Base-by-base conservation (phyloP, 176 grass and related monocot species). In the Puya raimondii region DNA sequence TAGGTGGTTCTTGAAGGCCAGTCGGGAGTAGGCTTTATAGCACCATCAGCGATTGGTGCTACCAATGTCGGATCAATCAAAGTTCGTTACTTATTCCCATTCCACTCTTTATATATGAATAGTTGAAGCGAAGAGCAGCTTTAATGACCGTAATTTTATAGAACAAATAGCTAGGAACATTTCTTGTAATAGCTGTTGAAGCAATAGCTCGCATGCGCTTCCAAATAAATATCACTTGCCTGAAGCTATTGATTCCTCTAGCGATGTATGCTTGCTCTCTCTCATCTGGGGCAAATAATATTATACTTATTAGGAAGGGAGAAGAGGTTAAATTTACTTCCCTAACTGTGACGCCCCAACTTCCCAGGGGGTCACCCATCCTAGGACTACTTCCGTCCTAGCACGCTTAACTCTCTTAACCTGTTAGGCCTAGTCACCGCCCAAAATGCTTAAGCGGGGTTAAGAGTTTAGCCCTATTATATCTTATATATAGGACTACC, bases 51-150 rank as follows among this genome's bases (percentile, higher is more conserved):
- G 13, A 52, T 96, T 74, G 85, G 91, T 77, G 91, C 91, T 76
- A 88, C 88, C 63, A 91, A 86, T 84, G 82, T 91, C 70, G 91
- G 91, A 15, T 96, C 88, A 47, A 84, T 96, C 77, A 88, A 87
- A 79, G 88, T 91, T 72, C 21, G 73, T 47, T 54, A 23, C 64
- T 69, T 25, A 47, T 26, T 17, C 10, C 20, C 29, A 50, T 72
- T 51, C 33, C 58, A 25, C 12, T 57, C 15, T n/a, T 57, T 16
- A 16, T 57, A 5, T 57, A 14, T 57, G 53, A 13, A 26, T 29
- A 42, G 64, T 26, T 26, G 2, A 26, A 26, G 25, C 25, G 1
- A 26, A 1, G 25, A 26, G 25, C 1, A 26, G 25, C 2, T 26
- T 26, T 26, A 26, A 26, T 26, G 25, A 26, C 25, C 25, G 1